Base-by-base conservation (phyloP, 2,329 filamentous ascomycete species). In the Phialocephala subalpina region DNA sequence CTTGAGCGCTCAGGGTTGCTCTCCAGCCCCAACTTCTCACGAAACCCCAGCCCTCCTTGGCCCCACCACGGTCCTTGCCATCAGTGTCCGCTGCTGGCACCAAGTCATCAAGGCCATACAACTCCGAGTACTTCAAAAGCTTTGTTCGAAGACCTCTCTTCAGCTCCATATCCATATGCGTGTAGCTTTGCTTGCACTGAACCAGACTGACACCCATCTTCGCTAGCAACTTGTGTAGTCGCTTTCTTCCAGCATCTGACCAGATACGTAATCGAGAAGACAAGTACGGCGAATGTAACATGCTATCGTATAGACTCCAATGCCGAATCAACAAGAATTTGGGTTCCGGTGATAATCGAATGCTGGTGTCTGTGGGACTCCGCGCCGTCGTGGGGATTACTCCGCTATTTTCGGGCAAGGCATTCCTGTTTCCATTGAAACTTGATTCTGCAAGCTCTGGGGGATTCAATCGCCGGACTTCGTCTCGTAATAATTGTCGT, bases 21-120 rank as follows among this genome's bases (percentile, higher is more conserved):
- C 94, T 92, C 94, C 94, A 99, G 12, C 96, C 96, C 96, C 96
- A 99, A 76, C 93, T 97, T 65, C 94, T 87, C 20, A 98, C 95
- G 76, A 98, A 99, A 0, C 96, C 95, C 95, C 95, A 98, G 12
- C 94, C 94, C 77, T 97, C 94, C 75, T 95, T 95, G 56, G 89
- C 87, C 25, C 90, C 89, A 20, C 85, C 90, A 60, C 88, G 87
- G 70, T 91, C 88, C 72, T 86, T 86, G 4, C 88, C 89, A 70
- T 92, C 90, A 5, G 90, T 89, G 66, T 91, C 90, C 12, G 90
- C 86, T 4, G 90, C 88, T 0, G 95, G 95, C 0, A 99, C 94
- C 74, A 99, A 89, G 60, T 95, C 96, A 70, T 98, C 94, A 1
- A 99, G 86, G 33, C 97, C 96, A 78, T 98, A 99, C 67, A 97